These are phyloP conservation scores for Melaleuca quinquenervia DNA, from an alignment of 345 rosid species.

Conservation along the genomic window DNA sequence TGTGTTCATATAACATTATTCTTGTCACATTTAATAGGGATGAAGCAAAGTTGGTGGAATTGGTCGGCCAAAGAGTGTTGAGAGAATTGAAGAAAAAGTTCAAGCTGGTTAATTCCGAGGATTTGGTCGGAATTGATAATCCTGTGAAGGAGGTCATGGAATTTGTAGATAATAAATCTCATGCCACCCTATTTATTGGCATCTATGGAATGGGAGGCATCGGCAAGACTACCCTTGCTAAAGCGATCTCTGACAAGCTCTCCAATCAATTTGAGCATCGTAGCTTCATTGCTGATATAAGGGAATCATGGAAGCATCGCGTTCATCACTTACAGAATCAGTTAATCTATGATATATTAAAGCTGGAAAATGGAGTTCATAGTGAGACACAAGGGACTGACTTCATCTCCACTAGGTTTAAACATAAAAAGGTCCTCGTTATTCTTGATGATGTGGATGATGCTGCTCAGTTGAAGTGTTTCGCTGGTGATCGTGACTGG, in stretches of 20 bases:
- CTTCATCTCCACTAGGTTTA: background rate
- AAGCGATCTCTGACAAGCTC: background rate
- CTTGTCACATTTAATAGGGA: background rate
- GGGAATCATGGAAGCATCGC: fast-evolving
- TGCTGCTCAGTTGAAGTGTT: fast-evolving
- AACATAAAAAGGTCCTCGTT: background rate
- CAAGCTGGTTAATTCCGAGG: fast-evolving
- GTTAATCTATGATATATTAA: background rate
- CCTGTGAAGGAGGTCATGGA: background rate
- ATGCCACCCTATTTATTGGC: background rate
- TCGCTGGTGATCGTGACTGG: background rate
- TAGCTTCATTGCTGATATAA: background rate
- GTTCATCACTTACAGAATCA: fast-evolving
- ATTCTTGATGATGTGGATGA: background rate
- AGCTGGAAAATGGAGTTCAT: fast-evolving
- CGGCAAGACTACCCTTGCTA: background rate
- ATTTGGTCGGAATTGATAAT: background rate
- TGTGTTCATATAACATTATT: background rate
- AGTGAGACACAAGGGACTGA: fast-evolving
- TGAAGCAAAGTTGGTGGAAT: background rate
- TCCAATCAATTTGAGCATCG: background rate
- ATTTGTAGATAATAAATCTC: background rate
- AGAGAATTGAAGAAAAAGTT: fast-evolving
- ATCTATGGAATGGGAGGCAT: background rate
- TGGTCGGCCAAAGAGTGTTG: fast-evolving